Percentiles rank a stretch among this genome's conserved stretches.
Evolutionary conservation across 129 eudicot species (phyloP).

Genomic region (Mikania micrantha): DNA sequence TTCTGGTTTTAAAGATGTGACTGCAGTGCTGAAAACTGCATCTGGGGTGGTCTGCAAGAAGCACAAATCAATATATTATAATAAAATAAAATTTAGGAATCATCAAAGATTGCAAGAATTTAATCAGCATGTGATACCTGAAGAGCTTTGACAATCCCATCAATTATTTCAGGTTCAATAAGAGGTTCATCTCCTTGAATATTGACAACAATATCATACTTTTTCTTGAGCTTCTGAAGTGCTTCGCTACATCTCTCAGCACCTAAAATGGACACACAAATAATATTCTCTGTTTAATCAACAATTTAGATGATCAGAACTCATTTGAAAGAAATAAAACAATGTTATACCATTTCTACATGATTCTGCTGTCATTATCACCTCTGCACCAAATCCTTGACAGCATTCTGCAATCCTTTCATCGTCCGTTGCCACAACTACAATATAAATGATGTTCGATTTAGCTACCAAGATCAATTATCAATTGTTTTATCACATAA

Average conservation of each 20-base stretch:
- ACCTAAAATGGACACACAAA: slow-evolving; percentile 31
- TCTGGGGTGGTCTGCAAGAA: slow-evolving; percentile 60
- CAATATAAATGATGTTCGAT: neutral
- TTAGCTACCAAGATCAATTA: neutral
- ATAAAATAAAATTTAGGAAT: neutral
- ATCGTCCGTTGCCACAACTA: slow-evolving; percentile 27
- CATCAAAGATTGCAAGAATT: neutral
- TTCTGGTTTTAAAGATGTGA: slow-evolving; percentile 72
- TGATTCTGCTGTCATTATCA: slow-evolving; percentile 81
- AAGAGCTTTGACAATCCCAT: slow-evolving; percentile 89
- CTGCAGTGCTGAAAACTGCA: slow-evolving; percentile 94
- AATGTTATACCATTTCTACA: slow-evolving; percentile 60
- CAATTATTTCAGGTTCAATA: slow-evolving; percentile 94
- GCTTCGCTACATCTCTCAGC: slow-evolving; percentile 97
- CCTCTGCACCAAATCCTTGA: slow-evolving; percentile 88
- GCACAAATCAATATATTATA: neutral
- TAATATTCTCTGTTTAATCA: neutral
- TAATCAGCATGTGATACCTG: slow-evolving; percentile 44
- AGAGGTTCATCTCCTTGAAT: slow-evolving; percentile 99
- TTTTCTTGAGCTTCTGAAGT: slow-evolving; percentile 64
- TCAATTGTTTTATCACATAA: neutral
- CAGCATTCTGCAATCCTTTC: slow-evolving; percentile 41
- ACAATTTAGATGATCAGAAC: neutral
- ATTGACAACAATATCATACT: slow-evolving; percentile 87
- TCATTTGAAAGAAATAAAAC: neutral